These are phyloP conservation scores for Fusarium verrucosum DNA, from an alignment of 2,329 filamentous ascomycete species.

Conservation along the genomic window DNA sequence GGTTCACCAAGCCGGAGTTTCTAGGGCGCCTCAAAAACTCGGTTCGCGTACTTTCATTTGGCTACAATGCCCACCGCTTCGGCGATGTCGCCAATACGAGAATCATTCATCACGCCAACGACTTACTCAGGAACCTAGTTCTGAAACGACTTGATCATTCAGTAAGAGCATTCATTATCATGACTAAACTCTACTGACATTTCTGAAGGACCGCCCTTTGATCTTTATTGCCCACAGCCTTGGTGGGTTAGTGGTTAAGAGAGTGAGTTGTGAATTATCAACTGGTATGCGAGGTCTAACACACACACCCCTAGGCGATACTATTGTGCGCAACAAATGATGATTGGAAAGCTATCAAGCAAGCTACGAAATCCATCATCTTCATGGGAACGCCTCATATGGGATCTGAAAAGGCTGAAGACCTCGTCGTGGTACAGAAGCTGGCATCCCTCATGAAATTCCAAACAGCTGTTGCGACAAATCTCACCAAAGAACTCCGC, in stretches of 20 bases:
- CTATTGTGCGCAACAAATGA: constrained; percentile 32
- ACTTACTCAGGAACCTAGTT: constrained; percentile 33
- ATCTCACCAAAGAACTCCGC: constrained; percentile 34
- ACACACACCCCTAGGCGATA: constrained; percentile 19
- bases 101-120: constrained; percentile 38
- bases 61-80: constrained; percentile 36
- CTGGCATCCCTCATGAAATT: constrained; percentile 31
- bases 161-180: not conserved
- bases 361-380: constrained; percentile 32
- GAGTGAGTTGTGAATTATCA: constrained; percentile 34
- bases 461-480: constrained; percentile 26
- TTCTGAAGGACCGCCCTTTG: constrained; percentile 20
- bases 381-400: constrained; percentile 40
- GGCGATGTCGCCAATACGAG: constrained; percentile 37
- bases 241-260: constrained; percentile 33
- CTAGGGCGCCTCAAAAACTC: constrained; percentile 18
- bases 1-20: constrained; percentile 32
- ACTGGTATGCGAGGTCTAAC: not conserved
- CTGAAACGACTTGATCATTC: constrained; percentile 32
- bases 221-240: constrained; percentile 37
- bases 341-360: constrained; percentile 30
- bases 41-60: constrained; percentile 32
- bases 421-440: constrained; percentile 35
- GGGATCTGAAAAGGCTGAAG: constrained; percentile 34
- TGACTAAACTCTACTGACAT: not conserved